Conservation (phyloP, 306 rosid genomes). For the Datisca glomerata region DNA sequence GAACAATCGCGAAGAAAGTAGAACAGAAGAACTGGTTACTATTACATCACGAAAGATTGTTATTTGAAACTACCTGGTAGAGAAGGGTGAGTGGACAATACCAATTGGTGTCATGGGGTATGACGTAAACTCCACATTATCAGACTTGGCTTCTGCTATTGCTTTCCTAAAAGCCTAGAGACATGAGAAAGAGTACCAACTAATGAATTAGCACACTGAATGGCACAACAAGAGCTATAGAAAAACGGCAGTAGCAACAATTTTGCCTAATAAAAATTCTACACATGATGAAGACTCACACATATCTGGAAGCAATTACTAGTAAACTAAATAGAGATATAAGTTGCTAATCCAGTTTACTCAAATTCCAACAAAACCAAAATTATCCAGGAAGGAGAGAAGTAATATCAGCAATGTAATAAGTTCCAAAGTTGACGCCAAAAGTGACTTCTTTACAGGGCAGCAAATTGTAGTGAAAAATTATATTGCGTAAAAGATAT, state of each 20-base stretch:
- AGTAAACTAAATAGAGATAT: no score
- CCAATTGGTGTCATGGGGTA: slow-evolving; percentile 92
- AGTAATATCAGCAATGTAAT: no score
- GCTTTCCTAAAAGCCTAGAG: slow-evolving; percentile 62
- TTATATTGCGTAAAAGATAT: no score
- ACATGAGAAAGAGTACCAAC: not conserved
- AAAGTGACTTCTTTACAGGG: no score
- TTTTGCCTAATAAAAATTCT: no score
- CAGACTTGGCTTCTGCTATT: slow-evolving; percentile 33
- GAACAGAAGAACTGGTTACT: not conserved
- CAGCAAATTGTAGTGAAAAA: no score
- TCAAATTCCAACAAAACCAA: not conserved
- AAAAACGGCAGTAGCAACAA: no score
- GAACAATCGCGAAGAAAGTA: not conserved
- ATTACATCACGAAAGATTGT: not conserved
- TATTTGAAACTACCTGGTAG: slow-evolving; percentile 44
- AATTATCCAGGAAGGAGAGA: no score
- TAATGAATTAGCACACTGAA: not conserved
- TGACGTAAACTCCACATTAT: slow-evolving; percentile 26
- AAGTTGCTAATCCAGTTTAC: not conserved
- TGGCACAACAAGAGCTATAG: not conserved
- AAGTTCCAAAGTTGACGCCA: no score
- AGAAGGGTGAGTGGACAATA: slow-evolving; percentile 59
- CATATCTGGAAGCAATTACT: no score
- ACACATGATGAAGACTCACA: no score